A percentile compares a stretch with the other conserved stretches of the same genome.
These are phyloP conservation scores for Diutina pseudorugosa DNA, from an alignment of 1,139 yeast genomes.

Conservation along the genomic window DNA sequence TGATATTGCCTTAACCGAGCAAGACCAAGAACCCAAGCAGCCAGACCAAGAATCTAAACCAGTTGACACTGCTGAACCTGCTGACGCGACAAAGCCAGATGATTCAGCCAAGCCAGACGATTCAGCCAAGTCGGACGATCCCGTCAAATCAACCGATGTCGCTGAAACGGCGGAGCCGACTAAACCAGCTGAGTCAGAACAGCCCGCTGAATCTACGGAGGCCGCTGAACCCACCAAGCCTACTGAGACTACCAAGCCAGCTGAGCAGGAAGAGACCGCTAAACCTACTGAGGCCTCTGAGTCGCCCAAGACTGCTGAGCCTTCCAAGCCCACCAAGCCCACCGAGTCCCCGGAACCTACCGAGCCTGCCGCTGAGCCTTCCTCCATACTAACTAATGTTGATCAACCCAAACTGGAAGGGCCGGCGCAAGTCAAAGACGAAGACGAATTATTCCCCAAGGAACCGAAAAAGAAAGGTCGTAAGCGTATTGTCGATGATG, in stretches of 20 bases:
- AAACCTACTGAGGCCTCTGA: too few species aligned
- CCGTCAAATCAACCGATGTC: not conserved
- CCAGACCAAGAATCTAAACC: not conserved
- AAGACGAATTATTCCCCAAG: not conserved
- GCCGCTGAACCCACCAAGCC: too few species aligned
- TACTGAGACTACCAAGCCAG: too few species aligned
- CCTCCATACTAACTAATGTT: not conserved
- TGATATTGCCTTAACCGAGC: not conserved
- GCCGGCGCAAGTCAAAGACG: not conserved
- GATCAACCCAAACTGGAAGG: not conserved
- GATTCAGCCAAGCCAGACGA: not conserved
- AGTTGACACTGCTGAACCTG: not conserved
- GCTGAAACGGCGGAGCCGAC: not conserved
- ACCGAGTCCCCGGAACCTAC: not conserved
- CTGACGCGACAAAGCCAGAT: not conserved
- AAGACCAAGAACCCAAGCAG: not conserved
- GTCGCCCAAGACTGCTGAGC: too few species aligned
- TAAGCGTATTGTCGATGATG: conserved; percentile 1
- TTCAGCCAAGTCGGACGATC: not conserved
- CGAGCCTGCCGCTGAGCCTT: not conserved
- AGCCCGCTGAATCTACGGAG: not conserved
- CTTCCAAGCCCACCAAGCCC: too few species aligned
- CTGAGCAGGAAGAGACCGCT: too few species aligned
- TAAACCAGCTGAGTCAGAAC: not conserved
- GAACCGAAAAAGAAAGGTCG: conserved; percentile 1